Evolutionary conservation across 1,284 basidiomycete genomes (phyloP), one percentile per base, ranked within the genome.

Genomic region (Ustilago sp.): DNA sequence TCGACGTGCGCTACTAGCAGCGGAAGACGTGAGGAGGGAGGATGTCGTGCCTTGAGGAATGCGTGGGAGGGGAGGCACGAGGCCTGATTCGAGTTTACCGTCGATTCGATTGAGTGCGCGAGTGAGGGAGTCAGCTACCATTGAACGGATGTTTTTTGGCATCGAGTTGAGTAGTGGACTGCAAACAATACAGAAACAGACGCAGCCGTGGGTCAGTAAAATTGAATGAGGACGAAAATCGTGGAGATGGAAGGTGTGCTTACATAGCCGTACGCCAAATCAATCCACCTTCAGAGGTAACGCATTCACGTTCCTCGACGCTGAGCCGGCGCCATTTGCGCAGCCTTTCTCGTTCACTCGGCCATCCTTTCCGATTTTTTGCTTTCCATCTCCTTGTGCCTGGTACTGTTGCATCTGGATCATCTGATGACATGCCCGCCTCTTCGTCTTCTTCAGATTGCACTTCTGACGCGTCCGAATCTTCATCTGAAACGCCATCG

Each of bases 201-300:
- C 28, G 13, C 11, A 13, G 13, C 39, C 7, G 13, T 15, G 3
- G 23, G 39, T 48, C 50, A 51, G 39, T 35, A 35, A 34, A 15
- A n/a, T 8, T 32, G 34, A 11, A 4, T n/a, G 7, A 38, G 52
- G 19, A 38, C 28, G 35, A 35, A n/a, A 38, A 28, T 28, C 23
- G 23, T 28, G 23, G 35, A 23, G 35, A 8, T n/a, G 47, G 11
- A 39, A 23, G 2, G 6, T 4, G 15, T 32, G 63, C 65, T 55
- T 48, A 68, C 56, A 75, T 74, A 4, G 77, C 77, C 6, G 65
- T 70, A 6, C 68, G 57, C 78, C 78, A 80, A n/a, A 80, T 68
- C 43, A 80, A 35, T 28, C 78, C 78, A n/a, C 71, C 75, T 57
- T 80, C 74, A 3, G 73, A 69, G 1, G 69, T 77, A 19, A 80